Percentiles rank a stretch among this genome's conserved stretches.
Conservation (phyloP, 176 grass and related monocot genomes). For the Oryza punctata region DNA sequence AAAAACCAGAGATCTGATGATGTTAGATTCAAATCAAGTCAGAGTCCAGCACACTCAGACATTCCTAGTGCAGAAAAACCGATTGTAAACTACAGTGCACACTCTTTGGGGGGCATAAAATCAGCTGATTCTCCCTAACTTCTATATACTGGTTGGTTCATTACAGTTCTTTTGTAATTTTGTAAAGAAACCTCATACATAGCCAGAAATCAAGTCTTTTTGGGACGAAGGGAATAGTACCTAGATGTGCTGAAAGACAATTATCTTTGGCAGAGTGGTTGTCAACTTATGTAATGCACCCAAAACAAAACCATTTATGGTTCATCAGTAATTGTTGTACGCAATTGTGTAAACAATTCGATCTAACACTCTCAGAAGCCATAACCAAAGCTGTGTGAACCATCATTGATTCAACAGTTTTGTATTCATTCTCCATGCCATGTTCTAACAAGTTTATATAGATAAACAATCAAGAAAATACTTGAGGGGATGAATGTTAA, state of each 20-base stretch:
- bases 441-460: not conserved
- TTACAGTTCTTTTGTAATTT: conserved; percentile 1
- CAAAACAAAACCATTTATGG: not conserved
- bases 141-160: not conserved
- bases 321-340: not conserved
- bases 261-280: not conserved
- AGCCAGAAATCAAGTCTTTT: no score
- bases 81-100: not conserved
- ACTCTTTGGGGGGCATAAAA: not conserved
- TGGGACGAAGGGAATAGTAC: not conserved
- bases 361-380: not conserved
- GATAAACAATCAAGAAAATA: not conserved
- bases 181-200: not conserved
- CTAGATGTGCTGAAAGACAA: not conserved
- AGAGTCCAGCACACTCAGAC: not conserved
- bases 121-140: not conserved
- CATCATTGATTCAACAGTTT: not conserved
- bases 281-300: not conserved
- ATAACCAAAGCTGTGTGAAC: not conserved
- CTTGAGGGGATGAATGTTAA: not conserved
- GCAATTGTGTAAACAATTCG: not conserved
- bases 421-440: not conserved
- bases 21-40: conserved; percentile 1
- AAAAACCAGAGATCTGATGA: not conserved
- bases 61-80: not conserved